Base-by-base conservation (phyloP, 148 eudicot species). In the Silene latifolia region DNA sequence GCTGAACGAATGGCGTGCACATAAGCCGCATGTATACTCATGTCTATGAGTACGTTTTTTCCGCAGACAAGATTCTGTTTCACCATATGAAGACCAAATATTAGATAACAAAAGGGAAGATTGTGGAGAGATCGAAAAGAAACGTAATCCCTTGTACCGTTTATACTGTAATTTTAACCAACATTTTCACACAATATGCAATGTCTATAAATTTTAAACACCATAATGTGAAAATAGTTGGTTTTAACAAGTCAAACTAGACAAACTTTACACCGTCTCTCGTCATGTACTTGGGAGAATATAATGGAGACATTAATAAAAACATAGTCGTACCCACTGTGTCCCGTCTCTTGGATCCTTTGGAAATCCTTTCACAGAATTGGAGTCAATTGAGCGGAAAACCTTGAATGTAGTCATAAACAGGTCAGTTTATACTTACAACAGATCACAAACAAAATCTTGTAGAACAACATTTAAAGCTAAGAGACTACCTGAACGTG, bases 301-400 rank as follows among this genome's bases (percentile, higher is more conserved):
- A 39, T 39, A 39, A 39, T 39, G 44, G 44, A 39, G 9, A 25
- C 42, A 39, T 63, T 25, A 25, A 78, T 8, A 5, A 71, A 71
- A 21, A 70, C 57, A 8, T 66, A 29, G 46, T 48, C 80, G 82
- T 53, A 85, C 97, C 90, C 65, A 82, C 77, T 67, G 77, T 61
- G 87, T 80, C 51, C 90, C 93, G 11, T 95, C 98, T 81, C 82
- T 85, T 23, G 96, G 93, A 81, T 91, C 89, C 82, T 90, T 89
- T 3, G 98, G 93, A 84, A 95, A 94, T 71, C 89, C 91, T 81
- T 82, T 94, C 51, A 92, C 97, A 4, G 98, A 92, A 80, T 88
- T 88, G 69, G 98, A 95, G 84, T 95, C 98, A 63, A 95, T 92
- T 25, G 98, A 95, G 67, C 98, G 98, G 73, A 95, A 95, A 9